Conservation (phyloP, 2,329 filamentous ascomycete genomes). For the Colletotrichum salicis region DNA sequence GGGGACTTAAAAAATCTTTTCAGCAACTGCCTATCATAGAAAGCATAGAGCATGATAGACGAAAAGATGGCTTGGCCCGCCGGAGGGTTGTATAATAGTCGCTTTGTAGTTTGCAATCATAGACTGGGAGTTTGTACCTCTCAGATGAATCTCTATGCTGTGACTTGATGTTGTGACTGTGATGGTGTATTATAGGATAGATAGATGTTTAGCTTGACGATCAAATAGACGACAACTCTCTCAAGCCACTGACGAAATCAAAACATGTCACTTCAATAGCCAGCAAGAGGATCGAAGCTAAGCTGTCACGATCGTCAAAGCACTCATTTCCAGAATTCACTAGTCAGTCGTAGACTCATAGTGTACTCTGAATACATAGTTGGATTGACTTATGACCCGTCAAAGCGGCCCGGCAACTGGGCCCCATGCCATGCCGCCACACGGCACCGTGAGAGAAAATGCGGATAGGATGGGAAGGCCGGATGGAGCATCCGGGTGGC, state of each 20-base stretch:
- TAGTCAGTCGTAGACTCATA: too few species aligned
- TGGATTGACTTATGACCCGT: slow-evolving; percentile 12
- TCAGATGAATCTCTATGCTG: neutral
- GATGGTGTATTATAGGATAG: too few species aligned
- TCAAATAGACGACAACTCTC: too few species aligned
- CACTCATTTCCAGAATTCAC: neutral
- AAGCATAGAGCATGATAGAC: slow-evolving; percentile 39
- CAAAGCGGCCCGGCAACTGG: slow-evolving; percentile 21
- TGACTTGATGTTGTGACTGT: too few species aligned
- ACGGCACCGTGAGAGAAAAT: neutral
- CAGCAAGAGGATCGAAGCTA: neutral
- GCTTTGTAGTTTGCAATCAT: slow-evolving; percentile 41
- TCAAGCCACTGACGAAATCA: neutral
- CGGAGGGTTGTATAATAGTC: slow-evolving; percentile 46
- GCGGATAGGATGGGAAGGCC: neutral
- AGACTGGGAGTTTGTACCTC: slow-evolving; percentile 52
- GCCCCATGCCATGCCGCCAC: slow-evolving; percentile 1
- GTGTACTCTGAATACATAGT: too few species aligned
- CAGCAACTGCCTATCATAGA: slow-evolving; percentile 37
- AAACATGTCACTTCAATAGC: neutral
- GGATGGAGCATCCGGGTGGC: slow-evolving; percentile 1
- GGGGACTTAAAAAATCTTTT: slow-evolving; percentile 34
- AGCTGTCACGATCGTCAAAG: neutral
- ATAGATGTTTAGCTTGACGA: too few species aligned
- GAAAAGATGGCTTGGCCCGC: slow-evolving; percentile 37